phyloP scores from a whole-genome alignment of 2,329 filamentous ascomycete genomes.

The Cadophora luteo-olivacea region DNA sequence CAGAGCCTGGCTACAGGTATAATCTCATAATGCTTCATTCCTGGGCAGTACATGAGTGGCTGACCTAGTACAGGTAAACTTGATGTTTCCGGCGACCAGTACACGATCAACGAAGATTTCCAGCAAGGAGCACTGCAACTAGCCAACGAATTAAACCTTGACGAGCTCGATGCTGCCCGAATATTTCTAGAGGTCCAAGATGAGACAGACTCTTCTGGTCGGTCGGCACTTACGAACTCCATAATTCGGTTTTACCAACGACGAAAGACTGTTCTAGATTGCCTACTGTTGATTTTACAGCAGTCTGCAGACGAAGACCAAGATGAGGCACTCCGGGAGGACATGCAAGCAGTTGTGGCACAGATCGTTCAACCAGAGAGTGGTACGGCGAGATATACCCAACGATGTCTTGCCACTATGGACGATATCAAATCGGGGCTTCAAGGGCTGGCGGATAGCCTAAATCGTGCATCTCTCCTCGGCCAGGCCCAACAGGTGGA shows the following conservation, averaged over 20 bases:
- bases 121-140: slow-evolving; percentile 81
- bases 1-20: slow-evolving; percentile 72
- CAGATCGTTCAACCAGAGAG: slow-evolving; percentile 56
- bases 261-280: slow-evolving; percentile 82
- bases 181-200: slow-evolving; percentile 77
- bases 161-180: slow-evolving; percentile 84
- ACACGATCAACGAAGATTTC: slow-evolving; percentile 85
- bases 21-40: slow-evolving; percentile 25
- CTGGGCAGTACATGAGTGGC: slow-evolving; percentile 10
- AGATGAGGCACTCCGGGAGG: slow-evolving; percentile 48
- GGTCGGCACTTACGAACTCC: slow-evolving; percentile 76
- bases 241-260: slow-evolving; percentile 89
- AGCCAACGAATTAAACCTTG: slow-evolving; percentile 86
- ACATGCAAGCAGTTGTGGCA: slow-evolving; percentile 61
- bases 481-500: slow-evolving; percentile 69
- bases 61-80: slow-evolving; percentile 69
- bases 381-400: slow-evolving; percentile 63
- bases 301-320: slow-evolving; percentile 52
- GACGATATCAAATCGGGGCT: slow-evolving; percentile 78
- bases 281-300: slow-evolving; percentile 79
- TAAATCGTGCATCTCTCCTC: slow-evolving; percentile 77
- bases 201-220: slow-evolving; percentile 71
- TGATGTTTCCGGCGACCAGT: slow-evolving; percentile 74
- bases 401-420: slow-evolving; percentile 80
- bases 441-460: slow-evolving; percentile 75